A percentile compares a stretch with the other conserved stretches of the same genome.
These are phyloP conservation scores for Alternaria novae-zelandiae DNA, from an alignment of 2,329 filamentous ascomycete species.

Conservation along the genomic window DNA sequence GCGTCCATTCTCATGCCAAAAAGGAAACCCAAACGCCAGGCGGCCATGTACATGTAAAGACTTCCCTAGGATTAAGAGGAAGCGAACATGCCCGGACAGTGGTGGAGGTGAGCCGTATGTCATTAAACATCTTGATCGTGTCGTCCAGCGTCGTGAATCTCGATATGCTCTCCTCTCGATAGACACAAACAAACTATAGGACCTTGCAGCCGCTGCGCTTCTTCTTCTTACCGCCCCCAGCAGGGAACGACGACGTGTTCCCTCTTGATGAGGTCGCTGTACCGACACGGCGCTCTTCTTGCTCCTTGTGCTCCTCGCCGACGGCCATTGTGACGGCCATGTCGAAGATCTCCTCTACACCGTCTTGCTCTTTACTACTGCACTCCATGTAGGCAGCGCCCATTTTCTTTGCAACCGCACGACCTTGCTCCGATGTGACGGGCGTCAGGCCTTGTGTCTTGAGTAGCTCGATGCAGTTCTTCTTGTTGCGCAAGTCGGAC, in stretches of 20 bases:
- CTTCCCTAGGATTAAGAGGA: constrained; percentile 21
- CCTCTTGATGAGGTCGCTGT: constrained; percentile 22
- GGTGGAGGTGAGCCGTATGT: constrained; percentile 34
- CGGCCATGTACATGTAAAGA: constrained; percentile 30
- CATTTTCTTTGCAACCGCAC: constrained; percentile 90
- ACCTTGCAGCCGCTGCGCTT: constrained; percentile 49
- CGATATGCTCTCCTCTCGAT: constrained; percentile 34
- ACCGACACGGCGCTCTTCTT: constrained; percentile 25
- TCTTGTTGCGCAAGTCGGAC: constrained; percentile 93
- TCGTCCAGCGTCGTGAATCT: constrained; percentile 50
- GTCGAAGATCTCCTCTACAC: constrained; percentile 96
- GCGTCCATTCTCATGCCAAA: constrained; percentile 24
- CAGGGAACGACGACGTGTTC: constrained; percentile 27
- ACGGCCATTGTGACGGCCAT: constrained; percentile 89
- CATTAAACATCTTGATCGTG: constrained; percentile 50
- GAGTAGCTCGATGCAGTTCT: constrained; percentile 96
- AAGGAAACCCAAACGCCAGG: constrained; percentile 28
- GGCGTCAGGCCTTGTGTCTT: constrained; percentile 97
- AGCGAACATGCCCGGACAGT: constrained; percentile 32
- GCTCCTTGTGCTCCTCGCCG: constrained; percentile 64
- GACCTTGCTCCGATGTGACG: constrained; percentile 88
- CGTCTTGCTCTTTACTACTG: constrained; percentile 95
- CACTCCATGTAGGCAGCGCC: constrained; percentile 96
- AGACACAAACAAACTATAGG: constrained; percentile 39
- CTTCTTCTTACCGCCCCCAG: constrained; percentile 46